phyloP scores from a whole-genome alignment of 176 grass and related monocot genomes.

The Cymbopogon citratus region DNA sequence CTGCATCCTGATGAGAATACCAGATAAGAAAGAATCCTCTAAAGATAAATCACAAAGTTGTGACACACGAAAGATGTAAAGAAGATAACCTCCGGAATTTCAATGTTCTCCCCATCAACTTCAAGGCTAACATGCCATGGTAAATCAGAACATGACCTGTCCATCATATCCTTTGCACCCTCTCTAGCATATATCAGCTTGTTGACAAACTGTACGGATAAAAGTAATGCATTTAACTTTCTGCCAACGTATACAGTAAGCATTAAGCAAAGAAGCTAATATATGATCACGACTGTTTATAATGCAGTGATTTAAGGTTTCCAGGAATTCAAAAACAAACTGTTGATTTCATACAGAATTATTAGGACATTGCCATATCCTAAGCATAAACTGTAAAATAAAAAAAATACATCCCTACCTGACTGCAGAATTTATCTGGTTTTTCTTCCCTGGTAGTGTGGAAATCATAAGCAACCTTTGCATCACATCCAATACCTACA shows the following conservation, averaged over 20 bases:
- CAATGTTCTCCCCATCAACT: conserved; percentile 77
- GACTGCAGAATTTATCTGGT: conserved; percentile 81
- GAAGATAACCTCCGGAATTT: conserved; percentile 76
- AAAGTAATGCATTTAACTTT: background rate
- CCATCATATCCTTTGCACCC: conserved; percentile 94
- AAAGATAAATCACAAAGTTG: background rate
- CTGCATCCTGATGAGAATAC: conserved; percentile 64
- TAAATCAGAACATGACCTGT: conserved; percentile 87
- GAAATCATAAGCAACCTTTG: conserved; percentile 93
- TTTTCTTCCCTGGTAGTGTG: conserved; percentile 79
- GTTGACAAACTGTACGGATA: conserved; percentile 72
- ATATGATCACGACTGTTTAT: background rate
- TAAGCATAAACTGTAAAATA: background rate
- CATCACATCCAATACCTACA: conserved; percentile 95
- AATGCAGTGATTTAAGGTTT: background rate
- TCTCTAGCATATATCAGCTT: conserved; percentile 98
- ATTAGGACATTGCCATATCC: background rate
- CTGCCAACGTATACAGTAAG: background rate
- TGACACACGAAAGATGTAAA: conserved; percentile 13
- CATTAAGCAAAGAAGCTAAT: background rate
- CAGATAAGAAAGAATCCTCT: conserved; percentile 22
- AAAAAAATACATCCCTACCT: conserved; percentile 41
- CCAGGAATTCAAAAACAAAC: background rate
- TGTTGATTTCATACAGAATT: background rate
- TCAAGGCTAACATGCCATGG: conserved; percentile 84